Evolutionary conservation across 164 flowering plant genomes (phyloP), one percentile per base, ranked within the genome.

Genomic region (Umbellularia californica): DNA sequence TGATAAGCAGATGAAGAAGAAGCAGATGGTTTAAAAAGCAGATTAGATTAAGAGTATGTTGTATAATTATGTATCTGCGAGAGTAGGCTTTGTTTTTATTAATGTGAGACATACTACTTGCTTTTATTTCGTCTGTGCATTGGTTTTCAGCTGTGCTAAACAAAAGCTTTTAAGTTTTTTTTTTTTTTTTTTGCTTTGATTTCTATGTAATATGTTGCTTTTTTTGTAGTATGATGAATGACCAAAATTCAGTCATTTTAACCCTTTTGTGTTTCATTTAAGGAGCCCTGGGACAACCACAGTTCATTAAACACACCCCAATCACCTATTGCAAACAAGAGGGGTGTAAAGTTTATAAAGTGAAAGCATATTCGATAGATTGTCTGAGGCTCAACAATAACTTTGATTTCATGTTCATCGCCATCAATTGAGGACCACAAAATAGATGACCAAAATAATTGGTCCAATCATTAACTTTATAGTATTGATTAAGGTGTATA

Each of bases 1-100:
- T 94, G 13, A 58, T 84, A 2, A 78, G 76, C 72, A 80, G 75
- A 75, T 78, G 72, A 68, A 28, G 47, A 50, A 50, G 20, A 25
- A 7, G 72, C 2, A 70, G 25, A 20, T 47, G 17, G n/a, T n/a
- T 5, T 23, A 25, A 58, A 9, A 14, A 15, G 27, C 14, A 13
- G 23, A 27, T 23, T 14, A 22, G 15, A 62, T 41, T 41, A 5
- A 41, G 47, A 41, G 47, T 41, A 41, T 41, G 11, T n/a, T 28
- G 28, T 69, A 62, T 72, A 68, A 68, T 68, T 77, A 77, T 17
- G 28, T 41, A 25, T 47, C 24, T 55, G 50, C 51, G 33, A 50
- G 72, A n/a, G 69, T 75, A 13, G 68, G 68, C 41, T 69, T 69
- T 17, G 55, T 41, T 69, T 69, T 69, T 41, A 20, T 22, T 47